These are phyloP conservation scores for Malus sylvestris DNA, from an alignment of 306 rosid species.

Conservation along the genomic window DNA sequence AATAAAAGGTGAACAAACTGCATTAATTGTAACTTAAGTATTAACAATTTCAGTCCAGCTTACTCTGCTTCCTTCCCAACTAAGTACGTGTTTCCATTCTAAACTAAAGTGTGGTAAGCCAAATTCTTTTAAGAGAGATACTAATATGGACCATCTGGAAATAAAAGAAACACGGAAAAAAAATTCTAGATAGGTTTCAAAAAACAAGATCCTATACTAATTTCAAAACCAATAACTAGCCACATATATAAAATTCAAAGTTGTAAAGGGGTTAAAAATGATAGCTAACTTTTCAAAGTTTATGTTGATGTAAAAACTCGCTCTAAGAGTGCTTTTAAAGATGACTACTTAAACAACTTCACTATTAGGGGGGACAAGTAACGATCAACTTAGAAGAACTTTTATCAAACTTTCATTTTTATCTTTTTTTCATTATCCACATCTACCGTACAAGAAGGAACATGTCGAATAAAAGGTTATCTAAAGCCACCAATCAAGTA, in stretches of 20 bases:
- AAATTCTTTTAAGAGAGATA: neutral
- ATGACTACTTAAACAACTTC: neutral
- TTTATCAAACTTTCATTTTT: neutral
- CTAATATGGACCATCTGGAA: neutral
- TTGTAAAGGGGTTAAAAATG: neutral
- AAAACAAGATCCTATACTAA: neutral
- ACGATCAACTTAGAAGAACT: too few species aligned
- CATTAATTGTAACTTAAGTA: neutral
- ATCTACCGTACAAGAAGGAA: neutral
- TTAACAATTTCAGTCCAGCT: too few species aligned
- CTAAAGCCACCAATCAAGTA: neutral
- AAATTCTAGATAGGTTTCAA: neutral
- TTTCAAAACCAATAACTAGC: neutral
- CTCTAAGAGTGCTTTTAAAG: neutral
- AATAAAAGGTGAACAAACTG: neutral
- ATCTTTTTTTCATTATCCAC: neutral
- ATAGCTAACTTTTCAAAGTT: neutral
- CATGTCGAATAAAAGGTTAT: too few species aligned
- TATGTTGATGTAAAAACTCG: neutral
- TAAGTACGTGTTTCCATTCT: neutral
- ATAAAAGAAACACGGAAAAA: neutral
- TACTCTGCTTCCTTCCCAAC: neutral
- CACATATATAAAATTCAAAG: neutral
- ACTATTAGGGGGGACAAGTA: neutral
- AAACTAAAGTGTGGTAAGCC: neutral